These are phyloP conservation scores for Cercospora zeae-maydis DNA, from an alignment of 2,329 filamentous ascomycete genomes.

Conservation along the genomic window DNA sequence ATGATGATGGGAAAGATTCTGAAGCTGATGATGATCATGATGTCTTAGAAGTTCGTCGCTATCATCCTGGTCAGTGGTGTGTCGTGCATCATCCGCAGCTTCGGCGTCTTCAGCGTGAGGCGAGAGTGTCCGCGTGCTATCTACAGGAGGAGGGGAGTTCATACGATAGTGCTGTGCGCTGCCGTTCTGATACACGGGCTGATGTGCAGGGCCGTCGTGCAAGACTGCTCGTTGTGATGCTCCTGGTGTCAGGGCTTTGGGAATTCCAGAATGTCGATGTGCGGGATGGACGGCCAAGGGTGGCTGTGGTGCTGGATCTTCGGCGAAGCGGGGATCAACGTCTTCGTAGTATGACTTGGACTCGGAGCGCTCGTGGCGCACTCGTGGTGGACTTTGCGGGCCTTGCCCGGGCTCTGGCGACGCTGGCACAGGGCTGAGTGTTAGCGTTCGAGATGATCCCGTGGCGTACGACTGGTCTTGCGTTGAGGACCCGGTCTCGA, in stretches of 20 bases:
- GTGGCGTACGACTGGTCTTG: constrained; percentile 18
- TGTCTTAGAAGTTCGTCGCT: constrained; percentile 20
- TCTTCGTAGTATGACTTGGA: constrained; percentile 80
- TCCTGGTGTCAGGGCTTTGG: constrained; percentile 26
- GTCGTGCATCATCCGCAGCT: not conserved
- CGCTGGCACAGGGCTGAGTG: constrained; percentile 29
- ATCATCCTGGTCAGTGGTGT: constrained; percentile 18
- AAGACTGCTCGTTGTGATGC: constrained; percentile 12
- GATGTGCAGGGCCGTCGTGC: constrained; percentile 9
- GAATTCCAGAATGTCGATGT: constrained; percentile 21
- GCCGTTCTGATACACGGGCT: constrained; percentile 6
- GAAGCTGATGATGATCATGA: not conserved
- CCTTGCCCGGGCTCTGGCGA: constrained; percentile 25
- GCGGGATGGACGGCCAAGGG: constrained; percentile 2
- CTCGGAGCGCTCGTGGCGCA: constrained; percentile 33
- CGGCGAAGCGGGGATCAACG: constrained; percentile 80
- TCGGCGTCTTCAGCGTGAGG: constrained; percentile 16
- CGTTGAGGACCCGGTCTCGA: constrained; percentile 15
- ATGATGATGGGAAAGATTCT: constrained; percentile 3
- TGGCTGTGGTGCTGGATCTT: constrained; percentile 35
- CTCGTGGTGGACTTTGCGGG: constrained; percentile 3
- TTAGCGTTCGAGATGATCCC: constrained; percentile 21
- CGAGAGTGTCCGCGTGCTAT: constrained; percentile 14
- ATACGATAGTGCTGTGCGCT: constrained; percentile 14
- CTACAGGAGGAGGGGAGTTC: constrained; percentile 15